These are phyloP conservation scores for Thielaviopsis euricoi DNA, from an alignment of 2,329 filamentous ascomycete species.

Conservation along the genomic window DNA sequence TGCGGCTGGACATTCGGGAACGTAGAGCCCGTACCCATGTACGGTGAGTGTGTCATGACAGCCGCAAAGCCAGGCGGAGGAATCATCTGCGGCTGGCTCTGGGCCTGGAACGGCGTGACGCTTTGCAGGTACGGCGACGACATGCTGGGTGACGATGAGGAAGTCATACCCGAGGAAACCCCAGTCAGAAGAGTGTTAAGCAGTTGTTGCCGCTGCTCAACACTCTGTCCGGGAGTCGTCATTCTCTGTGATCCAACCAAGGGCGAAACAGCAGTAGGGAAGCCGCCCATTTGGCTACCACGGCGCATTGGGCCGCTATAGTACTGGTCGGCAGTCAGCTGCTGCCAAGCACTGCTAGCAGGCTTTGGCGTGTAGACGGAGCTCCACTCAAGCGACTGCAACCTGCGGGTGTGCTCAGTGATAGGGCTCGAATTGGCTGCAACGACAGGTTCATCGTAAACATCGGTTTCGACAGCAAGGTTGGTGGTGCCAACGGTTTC, in stretches of 20 bases:
- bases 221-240: not conserved
- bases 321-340: slow-evolving; percentile 10
- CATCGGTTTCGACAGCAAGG: not conserved
- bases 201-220: slow-evolving; percentile 4
- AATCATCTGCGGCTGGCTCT: not conserved
- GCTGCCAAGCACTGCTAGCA: slow-evolving; percentile 9
- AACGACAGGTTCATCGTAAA: not conserved
- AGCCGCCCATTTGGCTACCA: not conserved
- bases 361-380: slow-evolving; percentile 11
- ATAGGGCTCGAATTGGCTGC: not conserved
- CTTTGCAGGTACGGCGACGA: slow-evolving; percentile 3
- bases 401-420: not conserved
- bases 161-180: not conserved
- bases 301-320: slow-evolving; percentile 8
- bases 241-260: not conserved
- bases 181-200: slow-evolving; percentile 2
- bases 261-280: slow-evolving; percentile 2
- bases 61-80: slow-evolving; percentile 3
- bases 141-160: not conserved
- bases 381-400: slow-evolving; percentile 8
- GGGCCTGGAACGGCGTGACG: slow-evolving; percentile 2
- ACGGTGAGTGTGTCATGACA: not conserved
- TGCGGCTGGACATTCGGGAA: not conserved
- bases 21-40: not conserved
- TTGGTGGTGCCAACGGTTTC: not conserved